phyloP scores from a whole-genome alignment of 106 monocot species.

The Allium fistulosum region DNA sequence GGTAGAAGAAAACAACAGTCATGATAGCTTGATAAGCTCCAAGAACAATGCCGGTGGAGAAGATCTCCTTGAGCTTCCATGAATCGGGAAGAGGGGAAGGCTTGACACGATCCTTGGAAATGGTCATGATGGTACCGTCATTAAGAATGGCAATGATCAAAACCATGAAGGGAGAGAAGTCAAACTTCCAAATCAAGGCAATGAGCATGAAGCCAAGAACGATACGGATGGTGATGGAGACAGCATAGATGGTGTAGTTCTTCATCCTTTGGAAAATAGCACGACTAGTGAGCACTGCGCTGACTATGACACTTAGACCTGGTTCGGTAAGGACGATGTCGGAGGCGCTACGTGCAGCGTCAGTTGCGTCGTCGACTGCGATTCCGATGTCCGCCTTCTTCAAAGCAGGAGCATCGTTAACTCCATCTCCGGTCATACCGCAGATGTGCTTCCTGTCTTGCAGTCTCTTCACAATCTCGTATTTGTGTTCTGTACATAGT shows the following conservation, averaged over 20 bases:
- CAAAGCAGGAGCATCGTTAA: conserved; percentile 62
- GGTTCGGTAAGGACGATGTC: conserved; percentile 73
- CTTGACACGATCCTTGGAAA: conserved; percentile 67
- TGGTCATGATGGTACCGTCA: conserved; percentile 80
- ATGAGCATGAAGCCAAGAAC: conserved; percentile 58
- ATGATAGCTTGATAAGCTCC: conserved; percentile 53
- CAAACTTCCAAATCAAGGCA: conserved; percentile 62
- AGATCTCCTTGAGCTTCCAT: conserved; percentile 75
- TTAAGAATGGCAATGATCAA: conserved; percentile 75
- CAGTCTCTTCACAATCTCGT: not conserved
- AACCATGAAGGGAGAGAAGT: conserved; percentile 79
- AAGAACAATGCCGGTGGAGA: conserved; percentile 64
- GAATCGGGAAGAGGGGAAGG: conserved; percentile 62
- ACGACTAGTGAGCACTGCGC: conserved; percentile 56
- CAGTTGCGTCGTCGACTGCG: conserved; percentile 58
- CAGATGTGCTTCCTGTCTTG: conserved; percentile 12
- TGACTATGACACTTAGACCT: conserved; percentile 53
- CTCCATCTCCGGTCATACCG: conserved; percentile 70
- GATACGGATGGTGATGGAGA: conserved; percentile 67
- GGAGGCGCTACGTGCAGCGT: conserved; percentile 55
- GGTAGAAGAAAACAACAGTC: conserved; percentile 57
- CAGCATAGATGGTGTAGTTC: conserved; percentile 77
- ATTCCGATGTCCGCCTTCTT: conserved; percentile 76
- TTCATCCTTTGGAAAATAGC: conserved; percentile 79
- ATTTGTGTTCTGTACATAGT: not conserved